Evolutionary conservation across 768 basidiomycete species (phyloP).

Genomic region (Cyclocybe cylindracea): DNA sequence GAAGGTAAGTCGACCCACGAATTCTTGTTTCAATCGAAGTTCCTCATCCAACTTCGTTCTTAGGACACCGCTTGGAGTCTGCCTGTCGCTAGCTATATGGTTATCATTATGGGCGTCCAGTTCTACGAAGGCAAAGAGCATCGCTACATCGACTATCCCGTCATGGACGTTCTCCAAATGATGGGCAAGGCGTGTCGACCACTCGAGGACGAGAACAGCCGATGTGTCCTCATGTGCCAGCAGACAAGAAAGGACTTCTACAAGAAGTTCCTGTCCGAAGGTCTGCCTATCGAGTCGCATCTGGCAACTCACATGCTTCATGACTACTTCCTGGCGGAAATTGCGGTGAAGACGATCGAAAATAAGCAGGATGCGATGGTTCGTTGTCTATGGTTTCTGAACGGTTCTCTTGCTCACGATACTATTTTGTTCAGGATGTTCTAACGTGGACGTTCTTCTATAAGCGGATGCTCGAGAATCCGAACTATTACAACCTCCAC

Average conservation of each 20-base stretch:
- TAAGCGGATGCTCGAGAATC: slow-evolving; percentile 95
- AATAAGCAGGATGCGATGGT: slow-evolving; percentile 99
- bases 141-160: slow-evolving; percentile 96
- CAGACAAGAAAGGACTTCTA: slow-evolving; percentile 98
- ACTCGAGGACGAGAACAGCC: slow-evolving; percentile 81
- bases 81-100: slow-evolving; percentile 94
- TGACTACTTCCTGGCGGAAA: slow-evolving; percentile 98
- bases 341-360: slow-evolving; percentile 97
- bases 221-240: slow-evolving; percentile 97
- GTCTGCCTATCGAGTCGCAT: slow-evolving; percentile 96
- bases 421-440: slow-evolving; percentile 64
- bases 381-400: slow-evolving; percentile 11
- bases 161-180: slow-evolving; percentile 99
- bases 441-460: slow-evolving; percentile 99
- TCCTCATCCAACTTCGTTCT: neutral
- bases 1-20: slow-evolving; percentile 55
- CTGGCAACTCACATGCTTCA: slow-evolving; percentile 87
- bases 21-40: neutral
- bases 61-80: slow-evolving; percentile 97
- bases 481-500: slow-evolving; percentile 92
- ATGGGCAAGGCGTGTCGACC: slow-evolving; percentile 98
- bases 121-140: slow-evolving; percentile 97
- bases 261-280: slow-evolving; percentile 97
- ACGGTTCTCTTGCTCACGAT: neutral
- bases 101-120: slow-evolving; percentile 99